Conservation (phyloP, 2,329 filamentous ascomycete species). For the Ophiostoma novo-ulmi region DNA sequence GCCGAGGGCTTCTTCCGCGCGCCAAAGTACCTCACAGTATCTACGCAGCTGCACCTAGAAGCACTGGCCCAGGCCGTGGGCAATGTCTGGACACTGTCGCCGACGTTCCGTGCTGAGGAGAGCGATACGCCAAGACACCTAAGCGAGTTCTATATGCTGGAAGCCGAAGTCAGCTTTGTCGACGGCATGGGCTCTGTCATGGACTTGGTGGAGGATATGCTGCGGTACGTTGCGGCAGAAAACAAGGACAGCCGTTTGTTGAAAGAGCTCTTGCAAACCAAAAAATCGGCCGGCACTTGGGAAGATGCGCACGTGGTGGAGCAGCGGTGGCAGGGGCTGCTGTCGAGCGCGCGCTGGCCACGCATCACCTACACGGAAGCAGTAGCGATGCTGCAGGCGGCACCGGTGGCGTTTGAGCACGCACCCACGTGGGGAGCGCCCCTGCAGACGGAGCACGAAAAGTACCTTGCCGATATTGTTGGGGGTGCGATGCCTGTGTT, state of each 20-base stretch:
- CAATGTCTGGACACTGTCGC: constrained; percentile 89
- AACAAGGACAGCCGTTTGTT: constrained; percentile 41
- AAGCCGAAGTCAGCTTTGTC: constrained; percentile 80
- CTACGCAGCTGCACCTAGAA: constrained; percentile 89
- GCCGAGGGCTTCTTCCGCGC: constrained; percentile 63
- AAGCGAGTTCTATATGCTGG: constrained; percentile 98
- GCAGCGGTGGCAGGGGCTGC: constrained; percentile 67
- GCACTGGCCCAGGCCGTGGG: constrained; percentile 82
- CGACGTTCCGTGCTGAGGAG: constrained; percentile 87
- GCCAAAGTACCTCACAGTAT: constrained; percentile 94
- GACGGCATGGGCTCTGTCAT: constrained; percentile 67
- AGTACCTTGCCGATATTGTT: constrained; percentile 65
- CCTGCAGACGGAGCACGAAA: constrained; percentile 89
- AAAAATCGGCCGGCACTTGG: neutral
- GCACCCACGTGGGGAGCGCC: constrained; percentile 64
- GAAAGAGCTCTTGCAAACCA: constrained; percentile 39
- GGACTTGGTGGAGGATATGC: constrained; percentile 72
- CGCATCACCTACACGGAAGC: constrained; percentile 79
- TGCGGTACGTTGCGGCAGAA: constrained; percentile 49
- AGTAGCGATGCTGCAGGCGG: constrained; percentile 62
- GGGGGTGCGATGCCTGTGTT: constrained; percentile 65
- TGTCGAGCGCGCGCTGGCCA: constrained; percentile 57
- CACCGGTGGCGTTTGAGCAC: constrained; percentile 56
- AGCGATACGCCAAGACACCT: constrained; percentile 91
- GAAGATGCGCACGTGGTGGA: constrained; percentile 43